These are phyloP conservation scores for Melaleuca alternifolia DNA, from an alignment of 345 rosid species.

Conservation along the genomic window DNA sequence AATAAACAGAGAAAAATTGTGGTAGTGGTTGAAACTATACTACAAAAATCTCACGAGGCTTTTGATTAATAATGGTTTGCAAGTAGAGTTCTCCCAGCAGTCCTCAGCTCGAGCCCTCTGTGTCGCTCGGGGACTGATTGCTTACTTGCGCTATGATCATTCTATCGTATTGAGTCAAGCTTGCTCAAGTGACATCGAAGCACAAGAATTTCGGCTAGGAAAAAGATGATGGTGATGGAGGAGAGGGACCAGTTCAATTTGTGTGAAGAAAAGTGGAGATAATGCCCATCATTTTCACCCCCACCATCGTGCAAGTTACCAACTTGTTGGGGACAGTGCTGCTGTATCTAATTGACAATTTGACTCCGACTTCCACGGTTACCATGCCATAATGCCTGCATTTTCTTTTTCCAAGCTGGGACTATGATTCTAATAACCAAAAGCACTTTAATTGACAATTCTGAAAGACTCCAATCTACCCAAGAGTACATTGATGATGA, in stretches of 20 bases:
- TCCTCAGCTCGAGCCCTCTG: not conserved
- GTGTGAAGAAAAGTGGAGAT: not conserved
- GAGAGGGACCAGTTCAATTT: not conserved
- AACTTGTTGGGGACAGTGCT: not conserved
- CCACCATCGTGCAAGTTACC: not conserved
- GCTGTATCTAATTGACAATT: not conserved
- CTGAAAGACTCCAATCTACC: not conserved
- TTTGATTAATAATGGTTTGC: not conserved
- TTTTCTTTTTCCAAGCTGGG: not conserved
- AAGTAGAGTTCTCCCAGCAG: not conserved
- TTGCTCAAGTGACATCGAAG: not conserved
- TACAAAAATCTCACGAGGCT: not conserved
- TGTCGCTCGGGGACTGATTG: not conserved
- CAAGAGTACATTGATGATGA: not conserved
- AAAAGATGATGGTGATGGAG: not conserved
- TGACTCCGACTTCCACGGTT: not conserved
- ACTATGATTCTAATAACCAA: not conserved
- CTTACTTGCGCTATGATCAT: not conserved
- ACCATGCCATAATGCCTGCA: not conserved
- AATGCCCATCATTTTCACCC: not conserved
- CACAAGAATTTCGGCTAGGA: not conserved
- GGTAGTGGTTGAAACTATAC: not conserved
- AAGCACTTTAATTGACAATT: not conserved
- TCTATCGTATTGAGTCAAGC: not conserved
- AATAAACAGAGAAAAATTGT: not conserved